Conservation (phyloP, 2,329 filamentous ascomycete genomes). For the Tolypocladium tundrense region DNA sequence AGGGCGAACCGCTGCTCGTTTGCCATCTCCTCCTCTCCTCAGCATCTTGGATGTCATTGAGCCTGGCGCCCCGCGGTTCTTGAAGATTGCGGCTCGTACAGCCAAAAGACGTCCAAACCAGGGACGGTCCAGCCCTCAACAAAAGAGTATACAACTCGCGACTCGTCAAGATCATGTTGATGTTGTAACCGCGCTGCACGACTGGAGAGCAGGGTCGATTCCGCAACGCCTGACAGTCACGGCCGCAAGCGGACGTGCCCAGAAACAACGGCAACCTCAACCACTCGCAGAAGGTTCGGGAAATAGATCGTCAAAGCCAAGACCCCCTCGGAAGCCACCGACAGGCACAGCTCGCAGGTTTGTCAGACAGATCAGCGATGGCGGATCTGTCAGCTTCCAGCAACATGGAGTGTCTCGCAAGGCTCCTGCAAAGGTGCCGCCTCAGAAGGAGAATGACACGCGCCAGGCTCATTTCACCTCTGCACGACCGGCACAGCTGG, state of each 20-base stretch:
- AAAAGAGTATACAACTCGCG: slow-evolving; percentile 50
- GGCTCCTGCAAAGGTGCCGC: neutral
- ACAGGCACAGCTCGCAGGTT: slow-evolving; percentile 13
- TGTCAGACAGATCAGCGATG: slow-evolving; percentile 16
- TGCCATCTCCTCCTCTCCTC: slow-evolving; percentile 31
- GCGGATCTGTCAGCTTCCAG: slow-evolving; percentile 16
- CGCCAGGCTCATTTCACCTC: neutral
- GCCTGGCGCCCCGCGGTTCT: slow-evolving; percentile 41
- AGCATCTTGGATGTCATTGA: slow-evolving; percentile 53
- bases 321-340: neutral
- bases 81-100: slow-evolving; percentile 51
- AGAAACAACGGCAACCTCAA: slow-evolving; percentile 3
- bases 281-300: slow-evolving; percentile 12
- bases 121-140: slow-evolving; percentile 44
- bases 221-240: slow-evolving; percentile 27
- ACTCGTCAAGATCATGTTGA: slow-evolving; percentile 51
- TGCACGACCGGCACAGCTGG: slow-evolving; percentile 43
- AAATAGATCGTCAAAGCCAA: slow-evolving; percentile 8
- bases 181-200: slow-evolving; percentile 37
- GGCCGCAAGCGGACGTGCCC: slow-evolving; percentile 7
- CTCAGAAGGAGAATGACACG: neutral
- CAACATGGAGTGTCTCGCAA: slow-evolving; percentile 1
- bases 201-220: slow-evolving; percentile 47
- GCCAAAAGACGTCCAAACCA: slow-evolving; percentile 34
- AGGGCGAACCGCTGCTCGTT: neutral